Conservation (phyloP, 129 eudicot species). For the Apium graveolens region DNA sequence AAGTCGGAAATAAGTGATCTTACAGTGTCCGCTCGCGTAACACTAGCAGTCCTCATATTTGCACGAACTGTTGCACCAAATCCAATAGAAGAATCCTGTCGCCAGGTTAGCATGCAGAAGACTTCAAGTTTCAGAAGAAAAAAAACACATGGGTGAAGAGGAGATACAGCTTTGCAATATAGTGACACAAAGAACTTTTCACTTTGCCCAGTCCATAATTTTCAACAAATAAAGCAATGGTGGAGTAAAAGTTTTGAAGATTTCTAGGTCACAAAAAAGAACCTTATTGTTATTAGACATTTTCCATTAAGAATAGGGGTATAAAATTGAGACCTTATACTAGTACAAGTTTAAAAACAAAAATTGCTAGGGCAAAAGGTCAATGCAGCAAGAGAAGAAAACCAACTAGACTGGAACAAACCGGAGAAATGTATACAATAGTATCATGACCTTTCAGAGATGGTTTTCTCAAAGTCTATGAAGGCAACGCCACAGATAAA, state of each 20-base stretch:
- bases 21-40: constrained; percentile 84
- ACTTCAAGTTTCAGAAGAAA: not conserved
- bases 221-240: too few species aligned
- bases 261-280: not conserved
- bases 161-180: not conserved
- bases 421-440: not conserved
- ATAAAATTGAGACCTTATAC: not conserved
- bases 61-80: constrained; percentile 99
- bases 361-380: not conserved
- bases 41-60: constrained; percentile 81
- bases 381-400: not conserved
- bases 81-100: constrained; percentile 93
- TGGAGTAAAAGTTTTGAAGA: too few species aligned
- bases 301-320: not conserved
- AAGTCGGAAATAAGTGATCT: constrained; percentile 17
- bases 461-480: constrained; percentile 89
- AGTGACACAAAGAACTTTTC: too few species aligned
- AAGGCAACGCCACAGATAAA: constrained; percentile 99
- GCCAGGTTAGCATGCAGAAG: constrained; percentile 33
- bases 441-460: constrained; percentile 74
- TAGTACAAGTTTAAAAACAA: not conserved
- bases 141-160: not conserved
- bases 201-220: too few species aligned
- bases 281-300: too few species aligned
- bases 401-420: not conserved